Percentiles rank a stretch among this genome's conserved stretches.
Conservation (phyloP, 78 protist species). For the Monocercomonoides exilis region DNA sequence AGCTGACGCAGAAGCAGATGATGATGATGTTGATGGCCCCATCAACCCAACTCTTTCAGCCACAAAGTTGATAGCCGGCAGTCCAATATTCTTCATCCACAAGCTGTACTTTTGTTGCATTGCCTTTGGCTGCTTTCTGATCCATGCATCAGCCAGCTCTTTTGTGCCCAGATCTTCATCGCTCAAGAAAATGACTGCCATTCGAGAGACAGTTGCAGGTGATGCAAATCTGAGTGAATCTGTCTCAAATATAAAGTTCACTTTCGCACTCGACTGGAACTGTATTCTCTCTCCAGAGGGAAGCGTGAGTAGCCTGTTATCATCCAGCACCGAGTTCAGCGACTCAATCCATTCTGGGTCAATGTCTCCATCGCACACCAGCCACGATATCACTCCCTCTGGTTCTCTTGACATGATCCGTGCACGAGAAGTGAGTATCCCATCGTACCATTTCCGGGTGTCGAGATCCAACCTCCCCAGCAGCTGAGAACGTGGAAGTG, state of each 20-base stretch:
- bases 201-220: conserved; percentile 73
- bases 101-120: not conserved
- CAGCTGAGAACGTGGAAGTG: conserved; percentile 60
- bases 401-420: conserved; percentile 23
- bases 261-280: conserved; percentile 50
- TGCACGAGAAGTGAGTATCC: conserved; percentile 57
- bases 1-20: not conserved
- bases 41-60: not conserved
- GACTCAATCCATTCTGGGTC: conserved; percentile 79
- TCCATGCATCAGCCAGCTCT: conserved; percentile 22
- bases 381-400: conserved; percentile 50
- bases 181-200: conserved; percentile 66
- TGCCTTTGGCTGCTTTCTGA: conserved; percentile 9
- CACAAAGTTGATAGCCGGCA: not conserved
- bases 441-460: conserved; percentile 82
- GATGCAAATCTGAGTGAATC: conserved; percentile 68
- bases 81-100: not conserved
- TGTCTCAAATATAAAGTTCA: conserved; percentile 75
- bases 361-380: conserved; percentile 73
- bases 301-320: conserved; percentile 72
- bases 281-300: conserved; percentile 76
- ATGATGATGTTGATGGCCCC: not conserved
- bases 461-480: conserved; percentile 68
- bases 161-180: conserved; percentile 39
- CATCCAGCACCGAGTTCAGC: conserved; percentile 76